Evolutionary conservation across 306 rosid genomes (phyloP).

Genomic region (Citrullus amarus): DNA sequence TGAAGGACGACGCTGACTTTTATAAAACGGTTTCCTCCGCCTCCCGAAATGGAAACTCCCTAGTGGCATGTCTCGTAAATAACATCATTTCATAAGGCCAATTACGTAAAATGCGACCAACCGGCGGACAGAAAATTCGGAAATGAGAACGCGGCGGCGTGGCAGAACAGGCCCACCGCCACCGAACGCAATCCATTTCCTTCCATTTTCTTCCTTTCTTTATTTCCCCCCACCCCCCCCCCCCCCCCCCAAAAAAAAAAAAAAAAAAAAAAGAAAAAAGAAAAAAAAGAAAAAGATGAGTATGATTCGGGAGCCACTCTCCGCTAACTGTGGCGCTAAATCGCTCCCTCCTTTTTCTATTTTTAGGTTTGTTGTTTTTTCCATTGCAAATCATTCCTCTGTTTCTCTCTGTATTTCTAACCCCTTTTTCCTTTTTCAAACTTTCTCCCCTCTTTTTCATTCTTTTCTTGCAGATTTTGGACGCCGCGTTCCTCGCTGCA

Average conservation of each 20-base stretch:
- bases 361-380: slow-evolving; percentile 12
- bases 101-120: background rate
- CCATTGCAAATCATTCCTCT: background rate
- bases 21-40: background rate
- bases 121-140: background rate
- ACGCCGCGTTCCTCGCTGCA: background rate
- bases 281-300: background rate
- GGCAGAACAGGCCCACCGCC: background rate
- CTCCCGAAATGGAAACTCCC: background rate
- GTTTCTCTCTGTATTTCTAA: background rate
- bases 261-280: background rate
- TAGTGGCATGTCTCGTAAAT: background rate
- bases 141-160: background rate
- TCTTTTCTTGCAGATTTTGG: background rate
- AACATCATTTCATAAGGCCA: background rate
- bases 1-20: background rate
- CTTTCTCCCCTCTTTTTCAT: background rate
- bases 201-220: background rate
- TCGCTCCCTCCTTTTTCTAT: slow-evolving; percentile 3
- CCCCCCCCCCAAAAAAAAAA: background rate
- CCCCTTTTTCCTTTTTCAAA: background rate
- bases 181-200: background rate
- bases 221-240: background rate
- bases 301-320: slow-evolving; percentile 2
- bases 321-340: slow-evolving; percentile 30